Conservation (phyloP, 306 rosid genomes). For the Glycyrrhiza uralensis region DNA sequence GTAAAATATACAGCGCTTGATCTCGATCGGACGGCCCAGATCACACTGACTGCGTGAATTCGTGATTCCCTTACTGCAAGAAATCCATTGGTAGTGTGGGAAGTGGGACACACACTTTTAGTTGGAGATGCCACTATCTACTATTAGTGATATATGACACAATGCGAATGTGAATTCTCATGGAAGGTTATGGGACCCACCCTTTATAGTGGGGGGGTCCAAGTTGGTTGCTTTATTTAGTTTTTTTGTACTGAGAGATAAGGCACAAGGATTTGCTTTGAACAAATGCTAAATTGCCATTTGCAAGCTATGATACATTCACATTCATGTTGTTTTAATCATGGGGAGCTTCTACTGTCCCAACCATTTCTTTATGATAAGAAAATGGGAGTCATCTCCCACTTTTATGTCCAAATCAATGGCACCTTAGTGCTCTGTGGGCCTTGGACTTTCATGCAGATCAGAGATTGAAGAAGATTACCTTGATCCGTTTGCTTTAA, state of each 20-base stretch:
- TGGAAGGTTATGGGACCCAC: constrained; percentile 25
- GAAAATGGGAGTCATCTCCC: constrained; percentile 22
- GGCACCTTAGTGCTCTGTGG: constrained; percentile 39
- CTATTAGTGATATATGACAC: constrained; percentile 33
- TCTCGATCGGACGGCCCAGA: too few relatives aligned
- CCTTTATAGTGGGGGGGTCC: constrained; percentile 27
- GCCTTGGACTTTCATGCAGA: constrained; percentile 25
- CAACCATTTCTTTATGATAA: constrained; percentile 27
- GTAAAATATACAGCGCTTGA: too few relatives aligned
- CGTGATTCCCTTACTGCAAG: too few relatives aligned
- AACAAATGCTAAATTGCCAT: constrained; percentile 33
- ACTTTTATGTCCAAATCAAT: constrained; percentile 36
- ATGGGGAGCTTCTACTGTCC: constrained; percentile 21
- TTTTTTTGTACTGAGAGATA: constrained; percentile 29
- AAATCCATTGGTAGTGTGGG: constrained; percentile 27
- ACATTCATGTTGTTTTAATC: constrained; percentile 35
- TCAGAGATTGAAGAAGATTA: constrained; percentile 24
- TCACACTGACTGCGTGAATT: too few relatives aligned
- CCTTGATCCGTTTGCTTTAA: constrained; percentile 21
- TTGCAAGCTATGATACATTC: constrained; percentile 25
- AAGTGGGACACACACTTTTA: constrained; percentile 28
- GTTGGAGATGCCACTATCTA: constrained; percentile 22
- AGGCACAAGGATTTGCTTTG: constrained; percentile 23
- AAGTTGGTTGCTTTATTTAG: constrained; percentile 24
- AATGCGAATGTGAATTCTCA: constrained; percentile 33